Evolutionary conservation across 345 rosid genomes (phyloP).

Genomic region (Arabidopsis arenosa): DNA sequence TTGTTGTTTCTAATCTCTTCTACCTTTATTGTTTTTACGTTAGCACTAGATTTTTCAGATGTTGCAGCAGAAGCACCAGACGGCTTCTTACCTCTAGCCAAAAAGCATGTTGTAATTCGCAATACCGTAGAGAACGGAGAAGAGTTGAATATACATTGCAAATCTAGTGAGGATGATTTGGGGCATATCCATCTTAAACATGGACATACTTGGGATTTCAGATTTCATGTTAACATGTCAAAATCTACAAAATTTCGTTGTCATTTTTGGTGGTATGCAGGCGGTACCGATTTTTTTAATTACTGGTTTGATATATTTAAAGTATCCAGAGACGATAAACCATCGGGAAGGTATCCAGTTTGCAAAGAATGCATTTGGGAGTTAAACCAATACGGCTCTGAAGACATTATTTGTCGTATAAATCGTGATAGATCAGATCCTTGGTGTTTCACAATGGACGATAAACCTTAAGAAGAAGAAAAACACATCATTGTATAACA

Average conservation of each 20-base stretch:
- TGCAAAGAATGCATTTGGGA: constrained; percentile 14
- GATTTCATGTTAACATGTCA: neutral
- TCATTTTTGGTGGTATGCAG: neutral
- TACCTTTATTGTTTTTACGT: neutral
- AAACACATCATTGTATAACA: too few species aligned
- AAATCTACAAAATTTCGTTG: neutral
- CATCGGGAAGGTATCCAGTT: neutral
- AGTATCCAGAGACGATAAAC: neutral
- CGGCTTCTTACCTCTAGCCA: neutral
- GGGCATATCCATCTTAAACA: neutral
- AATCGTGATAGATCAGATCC: neutral
- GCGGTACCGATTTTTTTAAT: too few species aligned
- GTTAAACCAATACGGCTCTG: neutral
- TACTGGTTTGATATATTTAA: neutral
- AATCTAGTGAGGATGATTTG: constrained; percentile 5
- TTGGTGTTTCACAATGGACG: neutral
- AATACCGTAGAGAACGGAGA: neutral
- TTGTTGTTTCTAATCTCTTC: neutral
- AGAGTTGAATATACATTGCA: neutral
- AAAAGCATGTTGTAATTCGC: constrained; percentile 19
- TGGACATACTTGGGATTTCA: neutral
- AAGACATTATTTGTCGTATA: neutral
- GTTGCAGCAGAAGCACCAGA: neutral
- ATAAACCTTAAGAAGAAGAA: neutral
- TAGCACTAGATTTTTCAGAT: neutral